A percentile compares a stretch with the other conserved stretches of the same genome.
These are phyloP conservation scores for Phialophora macrospora DNA, from an alignment of 2,329 filamentous ascomycete genomes.

Conservation along the genomic window DNA sequence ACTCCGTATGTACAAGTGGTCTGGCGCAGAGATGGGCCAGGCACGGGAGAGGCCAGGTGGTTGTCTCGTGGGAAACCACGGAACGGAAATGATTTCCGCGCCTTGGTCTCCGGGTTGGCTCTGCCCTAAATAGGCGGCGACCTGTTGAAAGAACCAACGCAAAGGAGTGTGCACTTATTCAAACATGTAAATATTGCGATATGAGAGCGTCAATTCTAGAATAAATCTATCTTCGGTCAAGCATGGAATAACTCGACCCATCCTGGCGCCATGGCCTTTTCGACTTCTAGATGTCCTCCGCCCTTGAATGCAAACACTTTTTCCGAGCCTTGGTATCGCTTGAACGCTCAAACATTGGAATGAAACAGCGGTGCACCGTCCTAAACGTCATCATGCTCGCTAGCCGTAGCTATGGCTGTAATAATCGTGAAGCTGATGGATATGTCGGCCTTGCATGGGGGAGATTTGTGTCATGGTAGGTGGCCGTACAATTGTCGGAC, in stretches of 20 bases:
- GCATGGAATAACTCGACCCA: neutral
- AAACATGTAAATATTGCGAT: neutral
- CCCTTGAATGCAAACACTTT: constrained; percentile 26
- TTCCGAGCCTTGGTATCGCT: constrained; percentile 18
- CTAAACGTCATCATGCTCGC: neutral
- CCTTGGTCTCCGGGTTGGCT: neutral
- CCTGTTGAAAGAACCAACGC: neutral
- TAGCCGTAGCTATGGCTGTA: neutral
- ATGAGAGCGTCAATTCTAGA: constrained; percentile 27
- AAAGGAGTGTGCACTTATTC: neutral
- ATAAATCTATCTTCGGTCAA: constrained; percentile 4
- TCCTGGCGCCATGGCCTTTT: constrained; percentile 3
- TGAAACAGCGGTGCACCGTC: neutral
- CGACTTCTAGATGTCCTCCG: constrained; percentile 27
- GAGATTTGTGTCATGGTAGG: neutral
- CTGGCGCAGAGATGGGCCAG: neutral
- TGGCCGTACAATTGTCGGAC: neutral
- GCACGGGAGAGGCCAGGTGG: neutral
- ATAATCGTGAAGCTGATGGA: neutral
- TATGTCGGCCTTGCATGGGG: neutral
- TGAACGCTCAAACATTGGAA: constrained; percentile 22
- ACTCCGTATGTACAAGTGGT: neutral
- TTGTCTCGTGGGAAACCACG: neutral
- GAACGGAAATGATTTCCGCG: constrained; percentile 1
- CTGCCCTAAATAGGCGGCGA: neutral